Evolutionary conservation across 2,329 filamentous ascomycete genomes (phyloP).

Genomic region (Dactylellina leptospora): DNA sequence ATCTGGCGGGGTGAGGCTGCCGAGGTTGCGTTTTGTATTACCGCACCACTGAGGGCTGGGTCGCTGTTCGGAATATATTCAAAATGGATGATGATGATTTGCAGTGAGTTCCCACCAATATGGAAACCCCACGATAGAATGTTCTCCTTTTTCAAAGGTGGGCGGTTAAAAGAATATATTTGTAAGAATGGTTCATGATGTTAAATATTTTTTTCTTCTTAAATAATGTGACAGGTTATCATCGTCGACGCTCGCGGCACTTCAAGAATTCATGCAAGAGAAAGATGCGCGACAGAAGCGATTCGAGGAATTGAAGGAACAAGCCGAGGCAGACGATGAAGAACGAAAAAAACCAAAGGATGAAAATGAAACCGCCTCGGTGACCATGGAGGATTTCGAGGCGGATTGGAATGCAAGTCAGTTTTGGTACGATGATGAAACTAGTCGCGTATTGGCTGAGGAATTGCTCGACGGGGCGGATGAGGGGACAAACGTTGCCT

Average conservation of each 20-base stretch:
- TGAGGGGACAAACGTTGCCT: constrained; percentile 66
- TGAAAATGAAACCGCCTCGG: constrained; percentile 36
- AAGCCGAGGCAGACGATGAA: constrained; percentile 68
- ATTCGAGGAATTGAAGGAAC: constrained; percentile 73
- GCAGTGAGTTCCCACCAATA: constrained; percentile 28
- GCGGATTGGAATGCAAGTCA: constrained; percentile 87
- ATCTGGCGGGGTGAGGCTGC: background rate
- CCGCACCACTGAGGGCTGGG: background rate
- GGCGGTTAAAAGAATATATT: too few species aligned
- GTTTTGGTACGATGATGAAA: constrained; percentile 83
- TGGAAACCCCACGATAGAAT: too few species aligned
- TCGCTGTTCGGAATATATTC: constrained; percentile 14
- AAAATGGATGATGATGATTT: constrained; percentile 51
- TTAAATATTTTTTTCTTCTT: background rate
- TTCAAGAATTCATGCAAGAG: constrained; percentile 78
- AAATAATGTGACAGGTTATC: constrained; percentile 65
- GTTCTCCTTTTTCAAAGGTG: too few species aligned
- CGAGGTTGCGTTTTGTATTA: background rate
- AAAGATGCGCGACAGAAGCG: constrained; percentile 72
- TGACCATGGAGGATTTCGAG: constrained; percentile 75
- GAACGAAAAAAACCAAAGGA: constrained; percentile 52
- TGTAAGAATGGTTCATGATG: background rate
- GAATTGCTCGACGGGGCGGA: constrained; percentile 72
- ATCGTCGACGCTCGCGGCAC: constrained; percentile 71
- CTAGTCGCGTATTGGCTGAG: constrained; percentile 70